Percentiles rank a stretch among this genome's conserved stretches.
Evolutionary conservation across 73 alveolate genomes (phyloP).

Genomic region (Tetrahymena elliotti): DNA sequence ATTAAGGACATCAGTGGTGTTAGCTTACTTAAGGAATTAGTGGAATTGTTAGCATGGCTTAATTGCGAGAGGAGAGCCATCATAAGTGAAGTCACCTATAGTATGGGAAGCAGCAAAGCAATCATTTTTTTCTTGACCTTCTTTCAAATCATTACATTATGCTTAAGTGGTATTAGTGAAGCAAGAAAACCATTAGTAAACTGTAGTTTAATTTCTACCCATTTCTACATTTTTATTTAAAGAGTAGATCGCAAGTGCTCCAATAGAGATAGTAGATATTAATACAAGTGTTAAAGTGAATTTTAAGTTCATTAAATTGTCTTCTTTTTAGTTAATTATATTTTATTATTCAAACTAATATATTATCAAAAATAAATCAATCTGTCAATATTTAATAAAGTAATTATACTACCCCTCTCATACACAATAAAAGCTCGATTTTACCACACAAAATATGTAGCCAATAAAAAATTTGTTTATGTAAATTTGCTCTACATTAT

Average conservation of each 20-base stretch:
- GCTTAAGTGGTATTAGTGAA: background rate
- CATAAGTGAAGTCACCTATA: background rate
- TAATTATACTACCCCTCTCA: background rate
- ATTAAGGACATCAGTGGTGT: background rate
- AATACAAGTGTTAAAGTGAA: background rate
- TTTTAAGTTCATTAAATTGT: background rate
- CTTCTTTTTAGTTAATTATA: background rate
- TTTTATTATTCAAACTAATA: too few relatives aligned
- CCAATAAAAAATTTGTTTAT: too few relatives aligned
- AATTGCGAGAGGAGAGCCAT: background rate
- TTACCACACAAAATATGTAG: background rate
- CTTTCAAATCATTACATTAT: background rate
- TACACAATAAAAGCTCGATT: background rate
- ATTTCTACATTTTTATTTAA: background rate
- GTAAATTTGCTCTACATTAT: background rate
- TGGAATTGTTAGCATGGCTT: background rate
- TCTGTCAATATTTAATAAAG: too few relatives aligned
- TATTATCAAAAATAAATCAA: too few relatives aligned
- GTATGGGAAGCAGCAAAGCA: background rate
- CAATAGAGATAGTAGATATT: background rate
- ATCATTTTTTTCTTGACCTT: background rate
- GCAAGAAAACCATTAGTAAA: background rate
- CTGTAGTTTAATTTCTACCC: background rate
- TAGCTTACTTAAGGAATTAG: background rate
- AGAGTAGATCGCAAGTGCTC: background rate